A percentile compares a stretch with the other conserved stretches of the same genome.
Conservation (phyloP, 176 grass and related monocot species). For the Carex pumila region DNA sequence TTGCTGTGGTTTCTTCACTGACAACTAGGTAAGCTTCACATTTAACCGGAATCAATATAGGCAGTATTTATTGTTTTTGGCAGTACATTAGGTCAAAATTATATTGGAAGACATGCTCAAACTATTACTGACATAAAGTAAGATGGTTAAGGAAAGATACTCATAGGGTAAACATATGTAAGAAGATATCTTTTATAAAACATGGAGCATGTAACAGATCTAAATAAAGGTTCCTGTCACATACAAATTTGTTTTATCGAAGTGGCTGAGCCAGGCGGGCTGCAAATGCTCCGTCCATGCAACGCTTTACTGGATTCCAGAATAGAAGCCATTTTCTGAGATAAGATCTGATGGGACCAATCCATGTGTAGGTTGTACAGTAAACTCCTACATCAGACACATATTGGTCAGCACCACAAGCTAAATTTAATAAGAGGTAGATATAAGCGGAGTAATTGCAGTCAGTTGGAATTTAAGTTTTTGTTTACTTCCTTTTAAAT, state of each 20-base stretch:
- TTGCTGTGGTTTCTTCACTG: neutral
- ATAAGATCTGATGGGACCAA: constrained; percentile 70
- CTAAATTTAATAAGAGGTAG: too few relatives aligned
- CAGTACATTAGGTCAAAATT: constrained; percentile 5
- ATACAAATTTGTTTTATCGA: too few relatives aligned
- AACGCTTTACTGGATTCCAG: too few relatives aligned
- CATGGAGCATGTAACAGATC: neutral
- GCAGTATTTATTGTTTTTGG: neutral
- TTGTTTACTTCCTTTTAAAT: too few relatives aligned
- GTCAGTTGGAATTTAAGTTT: too few relatives aligned
- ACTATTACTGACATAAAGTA: neutral
- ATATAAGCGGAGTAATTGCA: too few relatives aligned
- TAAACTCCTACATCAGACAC: constrained; percentile 1
- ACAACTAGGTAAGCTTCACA: neutral
- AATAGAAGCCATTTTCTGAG: constrained; percentile 32
- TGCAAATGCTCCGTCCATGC: too few relatives aligned
- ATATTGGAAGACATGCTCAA: neutral
- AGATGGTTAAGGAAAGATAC: neutral
- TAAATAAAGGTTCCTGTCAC: too few relatives aligned
- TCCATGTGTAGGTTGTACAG: neutral
- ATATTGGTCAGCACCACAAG: neutral
- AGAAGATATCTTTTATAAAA: neutral
- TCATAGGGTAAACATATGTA: neutral
- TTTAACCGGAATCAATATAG: neutral
- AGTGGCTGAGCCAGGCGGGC: too few relatives aligned